phyloP scores from a whole-genome alignment of 164 flowering plant genomes.

The Aristolochia californica region DNA sequence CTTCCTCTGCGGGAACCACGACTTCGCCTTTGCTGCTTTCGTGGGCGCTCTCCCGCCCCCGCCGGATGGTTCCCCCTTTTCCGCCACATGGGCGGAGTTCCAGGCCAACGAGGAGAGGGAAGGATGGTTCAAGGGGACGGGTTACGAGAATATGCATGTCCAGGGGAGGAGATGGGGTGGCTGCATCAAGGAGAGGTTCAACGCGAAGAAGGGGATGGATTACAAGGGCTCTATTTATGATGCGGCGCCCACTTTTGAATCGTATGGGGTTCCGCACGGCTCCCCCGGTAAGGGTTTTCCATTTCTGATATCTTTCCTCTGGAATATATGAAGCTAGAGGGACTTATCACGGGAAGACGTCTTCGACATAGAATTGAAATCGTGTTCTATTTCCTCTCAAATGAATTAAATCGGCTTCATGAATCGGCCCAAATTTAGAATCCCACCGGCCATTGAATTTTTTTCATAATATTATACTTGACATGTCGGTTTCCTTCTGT shows the following conservation, averaged over 20 bases:
- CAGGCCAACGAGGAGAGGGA: conserved; percentile 64
- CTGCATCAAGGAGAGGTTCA: conserved; percentile 33
- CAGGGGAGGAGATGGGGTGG: conserved; percentile 95
- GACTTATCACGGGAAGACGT: background rate
- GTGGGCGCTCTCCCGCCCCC: conserved; percentile 50
- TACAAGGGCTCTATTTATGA: conserved; percentile 81
- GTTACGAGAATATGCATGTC: conserved; percentile 71
- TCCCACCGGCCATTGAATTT: background rate
- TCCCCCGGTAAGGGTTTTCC: conserved; percentile 49
- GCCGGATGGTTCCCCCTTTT: conserved; percentile 33
- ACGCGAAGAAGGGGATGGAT: conserved; percentile 38
- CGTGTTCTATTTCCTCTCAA: too few relatives aligned
- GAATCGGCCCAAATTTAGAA: background rate
- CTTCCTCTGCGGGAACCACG: conserved; percentile 86
- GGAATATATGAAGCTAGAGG: background rate
- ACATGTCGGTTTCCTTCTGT: background rate
- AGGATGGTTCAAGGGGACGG: conserved; percentile 75
- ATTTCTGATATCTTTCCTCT: background rate
- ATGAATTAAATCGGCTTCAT: background rate
- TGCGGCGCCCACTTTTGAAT: conserved; percentile 68
- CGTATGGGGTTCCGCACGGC: conserved; percentile 88
- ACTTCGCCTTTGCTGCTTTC: conserved; percentile 77
- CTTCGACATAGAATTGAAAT: background rate
- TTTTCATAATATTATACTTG: background rate
- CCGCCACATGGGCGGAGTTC: conserved; percentile 66